phyloP scores from a whole-genome alignment of 495 filamentous ascomycete genomes.

The Pyrenopolyporus hunteri region DNA sequence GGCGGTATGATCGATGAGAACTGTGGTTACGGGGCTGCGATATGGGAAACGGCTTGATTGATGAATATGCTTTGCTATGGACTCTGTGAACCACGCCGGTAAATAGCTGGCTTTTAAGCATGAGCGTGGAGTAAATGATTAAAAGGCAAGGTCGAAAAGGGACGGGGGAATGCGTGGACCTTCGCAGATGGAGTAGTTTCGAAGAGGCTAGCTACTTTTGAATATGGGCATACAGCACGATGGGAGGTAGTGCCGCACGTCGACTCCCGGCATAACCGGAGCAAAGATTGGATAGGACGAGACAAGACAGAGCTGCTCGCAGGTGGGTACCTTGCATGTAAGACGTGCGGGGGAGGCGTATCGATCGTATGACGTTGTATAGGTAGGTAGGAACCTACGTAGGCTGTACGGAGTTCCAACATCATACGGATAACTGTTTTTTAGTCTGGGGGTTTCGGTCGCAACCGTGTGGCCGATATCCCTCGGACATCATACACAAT shows the following conservation, averaged over 20 bases:
- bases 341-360: conserved; percentile 12
- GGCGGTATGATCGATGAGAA: conserved; percentile 17
- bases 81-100: neutral
- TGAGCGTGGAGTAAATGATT: neutral
- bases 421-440: too few relatives aligned
- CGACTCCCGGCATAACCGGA: conserved; percentile 18
- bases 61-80: neutral
- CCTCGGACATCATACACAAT: too few relatives aligned
- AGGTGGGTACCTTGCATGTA: conserved; percentile 11
- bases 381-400: neutral
- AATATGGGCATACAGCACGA: neutral
- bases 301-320: neutral
- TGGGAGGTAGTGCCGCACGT: neutral
- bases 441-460: too few relatives aligned
- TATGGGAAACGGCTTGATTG: neutral
- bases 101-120: conserved; percentile 13
- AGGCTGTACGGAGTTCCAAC: neutral
- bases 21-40: conserved; percentile 5
- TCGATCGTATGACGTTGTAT: conserved; percentile 26
- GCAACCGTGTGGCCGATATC: too few relatives aligned
- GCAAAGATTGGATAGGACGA: conserved; percentile 11
- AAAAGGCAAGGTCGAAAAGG: too few relatives aligned
- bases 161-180: neutral
- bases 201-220: neutral
- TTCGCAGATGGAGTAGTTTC: neutral